Base-by-base conservation (phyloP, 2,329 filamentous ascomycete genomes). In the Xylariaceae sp. region DNA sequence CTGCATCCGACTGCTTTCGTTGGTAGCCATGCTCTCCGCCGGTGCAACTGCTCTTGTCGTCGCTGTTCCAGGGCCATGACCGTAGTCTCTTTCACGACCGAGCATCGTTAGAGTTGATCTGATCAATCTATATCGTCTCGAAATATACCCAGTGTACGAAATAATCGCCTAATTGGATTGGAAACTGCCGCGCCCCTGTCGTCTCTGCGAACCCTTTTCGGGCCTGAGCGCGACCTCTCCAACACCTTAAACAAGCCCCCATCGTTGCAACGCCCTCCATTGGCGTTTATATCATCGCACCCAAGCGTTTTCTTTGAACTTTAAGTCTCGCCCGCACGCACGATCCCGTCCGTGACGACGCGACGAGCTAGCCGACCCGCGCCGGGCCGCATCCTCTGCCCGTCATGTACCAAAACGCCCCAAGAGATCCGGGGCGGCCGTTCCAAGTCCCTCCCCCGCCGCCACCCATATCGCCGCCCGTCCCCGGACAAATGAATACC, bases 401-500 rank as follows among this genome's bases (percentile, higher is more conserved):
- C 68, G 72, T 60, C 71, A 86, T 86, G 83, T 86, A 84, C 73
- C 77, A 79, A 67, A 77, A 77, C 62, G 73, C 77, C 46, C 81
- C 83, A 70, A 75, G 81, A 70, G 81, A 85, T 66, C 75, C 77
- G 58, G 73, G 77, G 60, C 79, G 82, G 70, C 71, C 80, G 45
- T 85, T 79, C 67, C 80, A 80, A 65, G 75, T 85, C 60, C 82
- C 81, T 56, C 81, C 81, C 55, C 81, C 81, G 45, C 81, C 82
- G 52, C 82, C 81, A 62, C 81, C 82, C 52, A 80, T 84, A 74
- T 79, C 81, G 21, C 77, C 78, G 48, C 81, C 80, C 46, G 74
- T 75, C 41, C 75, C 69, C 45, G 71, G 73, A 20, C 74, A 75
- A 57, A 75, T 82, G 61, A 76, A 72, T 67, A 76, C 61, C 32